Evolutionary conservation across 2,329 filamentous ascomycete species (phyloP).

Genomic region (Xylariaceae sp.): DNA sequence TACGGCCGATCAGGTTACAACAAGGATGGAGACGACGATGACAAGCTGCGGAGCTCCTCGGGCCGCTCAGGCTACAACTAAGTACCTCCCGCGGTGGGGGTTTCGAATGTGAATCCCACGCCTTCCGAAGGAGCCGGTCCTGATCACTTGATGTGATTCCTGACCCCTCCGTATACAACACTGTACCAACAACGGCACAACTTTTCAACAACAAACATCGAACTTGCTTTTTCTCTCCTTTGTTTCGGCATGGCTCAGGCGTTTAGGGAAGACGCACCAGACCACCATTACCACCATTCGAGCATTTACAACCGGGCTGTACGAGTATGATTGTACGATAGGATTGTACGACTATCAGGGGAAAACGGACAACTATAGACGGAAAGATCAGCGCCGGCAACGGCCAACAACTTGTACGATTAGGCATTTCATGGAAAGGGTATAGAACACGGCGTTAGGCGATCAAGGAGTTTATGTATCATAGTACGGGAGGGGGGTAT

Average conservation of each 20-base stretch:
- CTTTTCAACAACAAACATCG: neutral
- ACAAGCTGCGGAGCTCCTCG: constrained; percentile 20
- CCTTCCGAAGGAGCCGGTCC: constrained; percentile 10
- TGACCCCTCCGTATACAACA: neutral
- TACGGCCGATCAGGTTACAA: constrained; percentile 31
- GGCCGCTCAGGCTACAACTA: constrained; percentile 24
- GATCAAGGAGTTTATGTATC: neutral
- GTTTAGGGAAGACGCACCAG: constrained; percentile 10
- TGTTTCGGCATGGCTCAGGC: constrained; percentile 23
- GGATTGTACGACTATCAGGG: constrained; percentile 21
- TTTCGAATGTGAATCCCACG: constrained; percentile 7
- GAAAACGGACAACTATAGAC: constrained; percentile 18
- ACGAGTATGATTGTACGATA: constrained; percentile 24
- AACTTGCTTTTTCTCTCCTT: constrained; percentile 23
- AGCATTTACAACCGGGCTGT: constrained; percentile 27
- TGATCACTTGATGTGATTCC: constrained; percentile 4
- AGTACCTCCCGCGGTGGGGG: neutral
- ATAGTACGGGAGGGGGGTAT: neutral
- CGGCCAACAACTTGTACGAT: constrained; percentile 19
- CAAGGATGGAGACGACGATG: constrained; percentile 25
- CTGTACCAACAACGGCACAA: constrained; percentile 23
- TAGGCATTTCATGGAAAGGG: constrained; percentile 15
- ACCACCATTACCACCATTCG: neutral
- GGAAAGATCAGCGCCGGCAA: constrained; percentile 19
- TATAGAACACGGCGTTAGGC: constrained; percentile 2